Evolutionary conservation across 345 rosid genomes (phyloP).

Genomic region (Linum usitatissimum): DNA sequence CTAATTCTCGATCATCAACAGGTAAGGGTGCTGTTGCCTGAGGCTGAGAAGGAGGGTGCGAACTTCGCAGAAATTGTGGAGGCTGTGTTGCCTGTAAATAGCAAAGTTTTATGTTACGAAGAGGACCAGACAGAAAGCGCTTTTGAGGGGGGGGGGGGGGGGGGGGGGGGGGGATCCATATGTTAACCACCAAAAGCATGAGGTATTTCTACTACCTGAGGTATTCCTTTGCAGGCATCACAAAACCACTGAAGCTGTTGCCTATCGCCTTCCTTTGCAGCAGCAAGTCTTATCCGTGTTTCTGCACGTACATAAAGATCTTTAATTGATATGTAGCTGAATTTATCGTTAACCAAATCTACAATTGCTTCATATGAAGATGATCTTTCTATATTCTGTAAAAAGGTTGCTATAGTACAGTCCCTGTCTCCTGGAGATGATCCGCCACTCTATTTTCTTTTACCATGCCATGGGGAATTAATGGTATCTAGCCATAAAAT

Average conservation of each 20-base stretch:
- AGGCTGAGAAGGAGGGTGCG: slow-evolving; percentile 17
- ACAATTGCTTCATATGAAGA: background rate
- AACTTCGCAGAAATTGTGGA: slow-evolving; percentile 41
- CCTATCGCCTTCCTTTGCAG: slow-evolving; percentile 60
- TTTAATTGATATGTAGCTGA: background rate
- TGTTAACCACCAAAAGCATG: background rate
- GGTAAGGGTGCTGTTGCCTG: slow-evolving; percentile 64
- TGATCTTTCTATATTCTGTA: no score
- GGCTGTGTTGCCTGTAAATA: slow-evolving; percentile 50
- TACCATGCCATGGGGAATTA: background rate
- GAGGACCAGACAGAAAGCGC: background rate
- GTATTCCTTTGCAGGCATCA: slow-evolving; percentile 92
- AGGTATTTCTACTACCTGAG: slow-evolving; percentile 44
- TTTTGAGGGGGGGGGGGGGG: no score
- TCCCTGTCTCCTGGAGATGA: background rate
- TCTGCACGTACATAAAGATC: slow-evolving; percentile 26
- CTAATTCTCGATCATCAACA: slow-evolving; percentile 50
- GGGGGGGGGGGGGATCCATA: no score
- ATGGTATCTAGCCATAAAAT: slow-evolving; percentile 4
- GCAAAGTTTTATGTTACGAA: slow-evolving; percentile 2
- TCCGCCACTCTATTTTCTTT: slow-evolving; percentile 8
- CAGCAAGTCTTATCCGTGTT: slow-evolving; percentile 60
- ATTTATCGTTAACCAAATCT: slow-evolving; percentile 2
- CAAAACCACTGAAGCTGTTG: slow-evolving; percentile 79
- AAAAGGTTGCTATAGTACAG: slow-evolving; percentile 10